Evolutionary conservation across 768 basidiomycete genomes (phyloP).

Genomic region (Mycena belliarum): DNA sequence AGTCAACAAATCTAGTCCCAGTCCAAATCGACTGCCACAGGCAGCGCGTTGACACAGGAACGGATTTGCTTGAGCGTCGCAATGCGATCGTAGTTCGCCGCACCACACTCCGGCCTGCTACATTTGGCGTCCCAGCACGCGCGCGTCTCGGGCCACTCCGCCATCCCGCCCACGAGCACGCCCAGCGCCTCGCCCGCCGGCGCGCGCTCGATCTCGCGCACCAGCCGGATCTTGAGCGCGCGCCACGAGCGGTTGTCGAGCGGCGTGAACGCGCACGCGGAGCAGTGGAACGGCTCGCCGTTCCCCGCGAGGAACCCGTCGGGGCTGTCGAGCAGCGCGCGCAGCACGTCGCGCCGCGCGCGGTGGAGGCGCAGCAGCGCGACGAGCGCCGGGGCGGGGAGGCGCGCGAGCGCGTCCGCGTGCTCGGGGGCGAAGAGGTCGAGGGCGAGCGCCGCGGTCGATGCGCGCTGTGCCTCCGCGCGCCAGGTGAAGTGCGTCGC

Average conservation of each 20-base stretch:
- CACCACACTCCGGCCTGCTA: conserved; percentile 47
- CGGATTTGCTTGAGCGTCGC: conserved; percentile 60
- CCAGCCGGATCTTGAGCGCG: conserved; percentile 56
- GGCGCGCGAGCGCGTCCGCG: conserved; percentile 44
- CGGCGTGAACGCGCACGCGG: conserved; percentile 50
- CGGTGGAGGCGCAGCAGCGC: conserved; percentile 60
- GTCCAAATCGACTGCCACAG: conserved; percentile 36
- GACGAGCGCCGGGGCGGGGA: conserved; percentile 54
- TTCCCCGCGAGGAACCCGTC: conserved; percentile 60
- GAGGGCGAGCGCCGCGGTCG: conserved; percentile 56
- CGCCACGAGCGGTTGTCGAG: conserved; percentile 66
- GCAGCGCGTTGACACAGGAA: conserved; percentile 56
- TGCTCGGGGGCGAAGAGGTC: conserved; percentile 46
- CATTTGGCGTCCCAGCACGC: conserved; percentile 67
- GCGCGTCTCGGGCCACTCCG: conserved; percentile 58
- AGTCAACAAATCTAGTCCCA: not conserved
- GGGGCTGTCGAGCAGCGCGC: conserved; percentile 53
- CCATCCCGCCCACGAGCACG: conserved; percentile 40
- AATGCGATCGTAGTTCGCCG: conserved; percentile 58
- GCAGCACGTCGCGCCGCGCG: conserved; percentile 51
- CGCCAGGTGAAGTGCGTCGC: conserved; percentile 65
- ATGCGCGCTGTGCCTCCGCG: conserved; percentile 56
- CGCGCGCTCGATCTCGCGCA: conserved; percentile 58
- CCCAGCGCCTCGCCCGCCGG: conserved; percentile 60
- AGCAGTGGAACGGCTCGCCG: conserved; percentile 46